Base-by-base conservation (phyloP, 2,329 filamentous ascomycete genomes). In the Rhynchosporium agropyri region DNA sequence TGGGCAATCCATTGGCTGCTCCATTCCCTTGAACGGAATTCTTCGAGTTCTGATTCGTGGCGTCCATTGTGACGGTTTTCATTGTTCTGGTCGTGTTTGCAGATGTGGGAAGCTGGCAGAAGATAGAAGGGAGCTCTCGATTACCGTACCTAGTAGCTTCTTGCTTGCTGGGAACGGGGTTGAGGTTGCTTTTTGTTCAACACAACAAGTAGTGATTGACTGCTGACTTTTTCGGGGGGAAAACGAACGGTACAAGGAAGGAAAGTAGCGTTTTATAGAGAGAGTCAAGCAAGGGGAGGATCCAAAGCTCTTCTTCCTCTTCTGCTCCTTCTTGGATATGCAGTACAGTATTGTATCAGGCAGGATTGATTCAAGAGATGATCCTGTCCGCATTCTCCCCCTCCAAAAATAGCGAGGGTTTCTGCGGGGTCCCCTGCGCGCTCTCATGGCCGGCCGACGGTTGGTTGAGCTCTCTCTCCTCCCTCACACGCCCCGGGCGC, bases 1-100 rank as follows among this genome's bases (percentile, higher is more conserved):
- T 85, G 57, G 88, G 83, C 50, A 86, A 76, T 54, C 83, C 77
- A 63, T 78, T 79, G 33, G 81, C 77, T 60, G 80, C 77, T 64
- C 79, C 78, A 45, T 71, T 68, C 20, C 62, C 63, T 62, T 68
- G 65, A 56, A 72, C 50, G 7, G 72, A 70, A 58, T 74, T 71
- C 53, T 61, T 65, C 8, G 73, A 70, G 15, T 70, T 64, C 57
- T 72, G 63, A 63, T 71, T 70, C 31, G 66, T 65, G 36, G 38
- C 65, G 54, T 67, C 71, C 73, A 75, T 75, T 40, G 60, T 73
- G 60, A 45, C 31, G 42, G 29, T 29, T 53, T 48, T 31, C 43
- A 58, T 28, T 48, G 51, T 15, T 57, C 12, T 62, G 42, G 10
- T 60, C 43, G 43, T 29, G 45, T 49, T 31, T 33, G 56, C 56